A percentile compares a stretch with the other conserved stretches of the same genome.
Conservation (phyloP, 768 basidiomycete species). For the Boletellus emodensis region DNA sequence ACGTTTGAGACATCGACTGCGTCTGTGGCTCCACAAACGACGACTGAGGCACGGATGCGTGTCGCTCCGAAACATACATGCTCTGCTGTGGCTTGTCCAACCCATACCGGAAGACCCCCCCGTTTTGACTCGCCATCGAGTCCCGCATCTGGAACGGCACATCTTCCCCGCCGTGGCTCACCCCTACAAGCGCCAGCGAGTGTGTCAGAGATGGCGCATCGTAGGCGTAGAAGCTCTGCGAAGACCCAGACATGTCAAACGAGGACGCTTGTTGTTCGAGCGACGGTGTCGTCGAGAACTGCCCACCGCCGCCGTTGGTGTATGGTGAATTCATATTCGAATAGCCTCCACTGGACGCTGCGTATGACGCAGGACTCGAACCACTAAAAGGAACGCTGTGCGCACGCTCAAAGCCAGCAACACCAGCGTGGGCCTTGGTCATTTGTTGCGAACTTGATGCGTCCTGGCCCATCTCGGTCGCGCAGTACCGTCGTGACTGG, state of each 20-base stretch:
- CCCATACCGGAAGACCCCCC: slow-evolving; percentile 14
- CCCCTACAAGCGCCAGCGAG: slow-evolving; percentile 19
- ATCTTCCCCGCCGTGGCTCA: slow-evolving; percentile 14
- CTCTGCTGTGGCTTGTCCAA: slow-evolving; percentile 23
- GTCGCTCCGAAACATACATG: slow-evolving; percentile 24
- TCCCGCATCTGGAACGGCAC: slow-evolving; percentile 17
- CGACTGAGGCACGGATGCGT: slow-evolving; percentile 16
- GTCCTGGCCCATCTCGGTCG: slow-evolving; percentile 12
- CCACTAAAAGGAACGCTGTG: slow-evolving; percentile 16
- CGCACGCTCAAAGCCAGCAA: slow-evolving; percentile 20
- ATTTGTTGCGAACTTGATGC: slow-evolving; percentile 6
- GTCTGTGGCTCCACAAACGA: slow-evolving; percentile 16
- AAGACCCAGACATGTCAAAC: slow-evolving; percentile 17
- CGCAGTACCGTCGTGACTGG: slow-evolving; percentile 13
- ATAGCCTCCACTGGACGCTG: slow-evolving; percentile 22
- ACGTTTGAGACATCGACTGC: slow-evolving; percentile 12
- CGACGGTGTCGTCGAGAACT: slow-evolving; percentile 15
- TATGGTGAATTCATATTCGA: slow-evolving; percentile 26
- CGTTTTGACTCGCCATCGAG: slow-evolving; percentile 13
- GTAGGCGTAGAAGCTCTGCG: slow-evolving; percentile 21
- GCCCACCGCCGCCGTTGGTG: slow-evolving; percentile 15
- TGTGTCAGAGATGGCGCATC: slow-evolving; percentile 14
- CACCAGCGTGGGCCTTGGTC: slow-evolving; percentile 3
- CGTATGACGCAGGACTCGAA: slow-evolving; percentile 25
- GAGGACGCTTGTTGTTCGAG: slow-evolving; percentile 21